These are phyloP conservation scores for Aspergillus kassunensis DNA, from an alignment of 495 filamentous ascomycete species.

Conservation along the genomic window DNA sequence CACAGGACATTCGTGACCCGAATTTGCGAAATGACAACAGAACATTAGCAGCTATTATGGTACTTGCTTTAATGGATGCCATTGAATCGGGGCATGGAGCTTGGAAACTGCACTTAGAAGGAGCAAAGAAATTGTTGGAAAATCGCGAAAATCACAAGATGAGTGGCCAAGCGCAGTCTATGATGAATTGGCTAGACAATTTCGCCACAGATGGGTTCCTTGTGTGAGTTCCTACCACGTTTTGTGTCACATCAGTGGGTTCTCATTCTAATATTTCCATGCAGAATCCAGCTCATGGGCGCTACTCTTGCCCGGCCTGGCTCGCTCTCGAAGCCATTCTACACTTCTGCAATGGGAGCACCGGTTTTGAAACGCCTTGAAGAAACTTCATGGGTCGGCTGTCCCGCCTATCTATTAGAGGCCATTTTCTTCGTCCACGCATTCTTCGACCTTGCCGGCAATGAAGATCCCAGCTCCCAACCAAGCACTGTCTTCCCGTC, in stretches of 20 bases:
- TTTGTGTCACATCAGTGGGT: not conserved
- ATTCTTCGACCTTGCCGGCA: constrained; percentile 35
- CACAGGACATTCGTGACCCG: constrained; percentile 33
- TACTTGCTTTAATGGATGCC: constrained; percentile 41
- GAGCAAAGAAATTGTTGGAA: constrained; percentile 40
- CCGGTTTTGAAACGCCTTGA: constrained; percentile 43
- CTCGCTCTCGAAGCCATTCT: constrained; percentile 42
- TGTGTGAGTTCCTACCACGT: constrained; percentile 25
- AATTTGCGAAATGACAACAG: constrained; percentile 37
- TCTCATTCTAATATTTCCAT: not conserved
- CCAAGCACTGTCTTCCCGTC: constrained; percentile 29
- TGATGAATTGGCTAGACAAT: constrained; percentile 37
- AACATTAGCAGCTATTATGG: constrained; percentile 39
- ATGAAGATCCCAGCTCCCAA: constrained; percentile 22
- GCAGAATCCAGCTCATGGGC: constrained; percentile 46
- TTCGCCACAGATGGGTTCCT: constrained; percentile 43
- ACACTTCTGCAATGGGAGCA: constrained; percentile 38
- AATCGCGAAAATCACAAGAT: constrained; percentile 23
- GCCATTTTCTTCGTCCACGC: constrained; percentile 46
- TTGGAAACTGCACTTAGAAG: constrained; percentile 48
- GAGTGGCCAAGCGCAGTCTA: constrained; percentile 16
- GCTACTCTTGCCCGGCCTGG: constrained; percentile 45
- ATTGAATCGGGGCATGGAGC: constrained; percentile 44
- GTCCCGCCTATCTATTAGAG: constrained; percentile 45
- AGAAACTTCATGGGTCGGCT: constrained; percentile 46